Evolutionary conservation across 805 yeast species (phyloP).

Genomic region (Hemisphaericaspora nanyangensis): DNA sequence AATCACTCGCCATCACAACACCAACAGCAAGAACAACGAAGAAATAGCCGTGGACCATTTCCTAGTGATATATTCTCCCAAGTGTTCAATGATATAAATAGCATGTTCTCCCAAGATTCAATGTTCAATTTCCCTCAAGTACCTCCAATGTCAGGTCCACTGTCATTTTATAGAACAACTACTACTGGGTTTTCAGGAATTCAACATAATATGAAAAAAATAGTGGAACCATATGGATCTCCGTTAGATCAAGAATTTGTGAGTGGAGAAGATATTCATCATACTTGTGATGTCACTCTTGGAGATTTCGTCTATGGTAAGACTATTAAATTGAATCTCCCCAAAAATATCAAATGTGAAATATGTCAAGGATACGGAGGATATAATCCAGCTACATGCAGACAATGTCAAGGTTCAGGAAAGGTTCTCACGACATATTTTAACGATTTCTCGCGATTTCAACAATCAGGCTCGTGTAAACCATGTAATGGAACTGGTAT

Average conservation of each 20-base stretch:
- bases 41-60: background rate
- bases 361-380: conserved; percentile 55
- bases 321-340: conserved; percentile 49
- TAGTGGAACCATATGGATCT: conserved; percentile 19
- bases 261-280: conserved; percentile 54
- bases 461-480: conserved; percentile 29
- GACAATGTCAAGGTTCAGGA: conserved; percentile 43
- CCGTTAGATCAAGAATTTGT: conserved; percentile 11
- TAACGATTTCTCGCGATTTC: conserved; percentile 37
- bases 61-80: conserved; percentile 33
- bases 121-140: conserved; percentile 1
- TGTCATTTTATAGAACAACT: background rate
- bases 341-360: conserved; percentile 46
- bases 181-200: background rate
- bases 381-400: conserved; percentile 29
- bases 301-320: conserved; percentile 60
- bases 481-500: conserved; percentile 36
- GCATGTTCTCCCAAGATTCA: conserved; percentile 15
- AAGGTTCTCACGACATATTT: conserved; percentile 44
- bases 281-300: conserved; percentile 48
- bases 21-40: conserved; percentile 3
- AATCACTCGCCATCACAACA: conserved; percentile 1
- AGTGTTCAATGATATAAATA: conserved; percentile 32
- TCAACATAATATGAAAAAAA: conserved; percentile 11
- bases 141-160: too few species aligned